Base-by-base conservation (phyloP, 768 basidiomycete species). In the Wakefieldia striispora region DNA sequence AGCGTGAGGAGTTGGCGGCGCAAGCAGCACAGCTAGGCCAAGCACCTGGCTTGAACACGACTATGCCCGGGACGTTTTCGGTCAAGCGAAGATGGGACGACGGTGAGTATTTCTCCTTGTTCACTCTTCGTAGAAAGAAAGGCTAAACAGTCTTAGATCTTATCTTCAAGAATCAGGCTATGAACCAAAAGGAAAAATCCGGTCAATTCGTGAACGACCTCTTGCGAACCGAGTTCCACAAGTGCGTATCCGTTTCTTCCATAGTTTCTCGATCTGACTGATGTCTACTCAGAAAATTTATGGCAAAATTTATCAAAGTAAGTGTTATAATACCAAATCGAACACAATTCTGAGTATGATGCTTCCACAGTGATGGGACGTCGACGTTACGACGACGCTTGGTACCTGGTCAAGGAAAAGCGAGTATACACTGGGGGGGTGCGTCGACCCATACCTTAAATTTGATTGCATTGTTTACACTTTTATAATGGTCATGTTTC, bases 81-180 rank as follows among this genome's bases (percentile, higher is more conserved):
- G 93, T 97, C 42, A 95, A 95, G 72, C 77, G 86, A 60, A 79
- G 95, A 49, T 97, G 95, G 95, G 95, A 97, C 66, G 94, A 97
- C 61, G 94, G 91, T 91, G 19, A 23, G 81, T 68, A 31, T 39
- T 54, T 47, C 23, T 49, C 49, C 39, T 48, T 49, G 23, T 29
- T 31, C 10, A 40, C 8, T n/a, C n/a, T 44, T 35, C 24, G 29
- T 23, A 49, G 4, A 7, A 40, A 42, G 11, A n/a, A 19, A 35
- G 4, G 20, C 35, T 33, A 11, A 38, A 16, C 31, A 43, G 20
- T 55, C 63, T 27, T 60, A 93, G 93, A 99, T 69, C 75, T 97
- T 46, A 94, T 98, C 62, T 98, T 98, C 82, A 98, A 97, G 75
- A 97, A 98, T 67, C 97, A 99, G 70, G 91, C 97, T 0, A 84